Base-by-base conservation (phyloP, 345 rosid genomes). In the Pistacia integerrima region DNA sequence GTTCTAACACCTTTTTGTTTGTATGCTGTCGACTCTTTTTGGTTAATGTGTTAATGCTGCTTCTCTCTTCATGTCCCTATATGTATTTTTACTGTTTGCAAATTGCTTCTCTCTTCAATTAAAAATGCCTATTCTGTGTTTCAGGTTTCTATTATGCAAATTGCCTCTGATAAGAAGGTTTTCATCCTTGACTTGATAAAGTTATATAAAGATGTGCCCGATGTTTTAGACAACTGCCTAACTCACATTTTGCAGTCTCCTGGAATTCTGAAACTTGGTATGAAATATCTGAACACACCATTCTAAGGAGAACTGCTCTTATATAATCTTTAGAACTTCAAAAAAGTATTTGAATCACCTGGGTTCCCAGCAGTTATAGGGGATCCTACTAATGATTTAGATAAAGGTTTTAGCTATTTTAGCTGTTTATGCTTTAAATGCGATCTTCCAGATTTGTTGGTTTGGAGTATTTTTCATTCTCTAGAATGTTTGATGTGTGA, bases 101-200 rank as follows among this genome's bases (percentile, higher is more conserved):
- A 35, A 75, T 1, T 13, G 7, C 18, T 13, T 54, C 6, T 1
- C 17, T 54, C 9, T 41, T 41, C 9, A 41, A 41, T 41, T 41
- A 41, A 70, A 30, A 63, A 12, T 49, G 22, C 1, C 2, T 49
- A 38, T 76, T 66, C 69, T 49, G 54, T 74, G 46, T 85, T 80
- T 76, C 97, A 95, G 99, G 99, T 95, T 81, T 92, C 99, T 71
- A 90, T 95, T 64, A 86, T 95, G 92, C 99, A 95, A 86, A 88
- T 95, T 81, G 94, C 97, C 78, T 84, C 93, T 25, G 90, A 87
- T 67, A 87, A 72, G 84, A 86, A 75, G 80, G 88, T 89, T 77
- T 95, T 90, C 89, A 81, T 95, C 82, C 80, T 95, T 76, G 98
- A 95, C 90, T 85, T 95, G 88, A 88, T 95, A 80, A 93, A 90